Evolutionary conservation across 164 flowering plant species (phyloP).

Genomic region (Amborella trichopoda): DNA sequence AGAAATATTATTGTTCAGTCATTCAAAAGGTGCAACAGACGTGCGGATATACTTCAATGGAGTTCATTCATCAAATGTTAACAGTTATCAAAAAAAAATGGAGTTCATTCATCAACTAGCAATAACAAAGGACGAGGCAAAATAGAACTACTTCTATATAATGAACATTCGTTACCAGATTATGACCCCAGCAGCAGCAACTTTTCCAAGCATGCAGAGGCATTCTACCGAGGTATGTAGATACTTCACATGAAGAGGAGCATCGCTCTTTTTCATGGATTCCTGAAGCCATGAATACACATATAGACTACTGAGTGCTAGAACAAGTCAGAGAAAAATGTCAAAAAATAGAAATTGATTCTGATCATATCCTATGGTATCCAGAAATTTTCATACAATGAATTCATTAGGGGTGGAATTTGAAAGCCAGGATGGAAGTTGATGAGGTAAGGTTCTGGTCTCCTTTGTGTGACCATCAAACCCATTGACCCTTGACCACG

Average conservation of each 20-base stretch:
- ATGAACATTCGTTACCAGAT: slow-evolving; percentile 44
- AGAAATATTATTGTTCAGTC: no score
- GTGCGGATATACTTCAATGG: no score
- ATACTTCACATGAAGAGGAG: slow-evolving; percentile 86
- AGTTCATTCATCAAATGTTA: no score
- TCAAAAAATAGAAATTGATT: neutral
- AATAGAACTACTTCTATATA: neutral
- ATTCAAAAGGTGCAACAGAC: no score
- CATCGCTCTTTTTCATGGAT: slow-evolving; percentile 75
- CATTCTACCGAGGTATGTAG: slow-evolving; percentile 95
- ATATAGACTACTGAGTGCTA: neutral
- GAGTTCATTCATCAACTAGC: neutral
- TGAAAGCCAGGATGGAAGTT: slow-evolving; percentile 76
- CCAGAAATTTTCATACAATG: slow-evolving; percentile 30
- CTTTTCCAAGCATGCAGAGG: slow-evolving; percentile 89
- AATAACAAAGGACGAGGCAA: neutral
- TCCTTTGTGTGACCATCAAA: slow-evolving; percentile 41
- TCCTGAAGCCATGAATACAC: slow-evolving; percentile 38
- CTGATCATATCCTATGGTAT: neutral
- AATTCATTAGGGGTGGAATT: slow-evolving; percentile 87
- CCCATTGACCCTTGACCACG: slow-evolving; percentile 33
- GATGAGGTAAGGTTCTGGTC: slow-evolving; percentile 30
- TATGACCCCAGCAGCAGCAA: slow-evolving; percentile 97
- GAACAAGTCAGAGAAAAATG: neutral
- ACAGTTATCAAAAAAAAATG: neutral